Evolutionary conservation across 2,329 filamentous ascomycete genomes (phyloP).

Genomic region (Sclerotinia sclerotiorum): DNA sequence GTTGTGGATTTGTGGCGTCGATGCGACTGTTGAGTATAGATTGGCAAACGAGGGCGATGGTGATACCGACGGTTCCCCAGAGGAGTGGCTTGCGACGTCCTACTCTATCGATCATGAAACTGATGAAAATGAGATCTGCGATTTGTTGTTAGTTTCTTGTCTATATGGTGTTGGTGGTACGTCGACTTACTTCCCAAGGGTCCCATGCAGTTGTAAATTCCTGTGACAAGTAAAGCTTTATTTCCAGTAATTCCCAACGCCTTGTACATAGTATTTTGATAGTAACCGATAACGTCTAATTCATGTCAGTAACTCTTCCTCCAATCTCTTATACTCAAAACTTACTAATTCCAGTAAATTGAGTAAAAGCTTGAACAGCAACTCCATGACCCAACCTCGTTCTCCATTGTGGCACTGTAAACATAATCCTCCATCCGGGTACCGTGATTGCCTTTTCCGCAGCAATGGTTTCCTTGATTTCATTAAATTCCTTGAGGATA

Average conservation of each 20-base stretch:
- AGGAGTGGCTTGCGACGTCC: constrained; percentile 54
- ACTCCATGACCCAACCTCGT: constrained; percentile 61
- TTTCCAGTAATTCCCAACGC: constrained; percentile 57
- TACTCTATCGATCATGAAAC: constrained; percentile 55
- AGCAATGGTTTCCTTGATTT: constrained; percentile 62
- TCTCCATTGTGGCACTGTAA: constrained; percentile 58
- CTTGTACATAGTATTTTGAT: constrained; percentile 59
- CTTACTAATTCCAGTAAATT: constrained; percentile 58
- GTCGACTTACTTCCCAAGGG: constrained; percentile 45
- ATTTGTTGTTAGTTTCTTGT: neutral
- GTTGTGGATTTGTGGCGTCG: constrained; percentile 43
- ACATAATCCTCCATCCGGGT: constrained; percentile 56
- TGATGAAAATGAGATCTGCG: constrained; percentile 58
- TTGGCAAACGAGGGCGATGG: constrained; percentile 59
- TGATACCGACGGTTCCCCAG: constrained; percentile 54
- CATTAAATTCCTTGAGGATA: constrained; percentile 57
- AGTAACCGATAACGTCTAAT: constrained; percentile 60
- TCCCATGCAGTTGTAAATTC: constrained; percentile 61
- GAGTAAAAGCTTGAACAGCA: constrained; percentile 63
- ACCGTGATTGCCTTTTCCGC: constrained; percentile 56
- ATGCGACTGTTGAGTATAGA: constrained; percentile 55
- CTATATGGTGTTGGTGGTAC: neutral
- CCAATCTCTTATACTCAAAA: neutral
- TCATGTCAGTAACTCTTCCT: neutral
- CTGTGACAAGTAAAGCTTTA: constrained; percentile 54